A percentile compares a stretch with the other conserved stretches of the same genome.
Evolutionary conservation across 371 early-diverging fungal genomes (phyloP).

Genomic region (Mucor sp.): DNA sequence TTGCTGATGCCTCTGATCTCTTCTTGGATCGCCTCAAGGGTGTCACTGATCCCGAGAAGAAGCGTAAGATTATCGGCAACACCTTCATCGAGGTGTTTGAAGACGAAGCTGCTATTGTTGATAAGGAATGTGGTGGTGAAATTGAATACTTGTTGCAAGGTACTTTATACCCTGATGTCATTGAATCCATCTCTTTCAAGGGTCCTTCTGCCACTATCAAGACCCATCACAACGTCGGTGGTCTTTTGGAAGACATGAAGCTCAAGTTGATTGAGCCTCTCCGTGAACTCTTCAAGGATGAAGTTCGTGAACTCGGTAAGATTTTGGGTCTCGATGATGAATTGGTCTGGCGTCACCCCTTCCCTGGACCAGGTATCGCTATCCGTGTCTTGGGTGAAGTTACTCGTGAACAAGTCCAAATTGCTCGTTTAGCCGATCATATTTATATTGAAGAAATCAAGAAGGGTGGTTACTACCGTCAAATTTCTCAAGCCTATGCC

Average conservation of each 20-base stretch:
- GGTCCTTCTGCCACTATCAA: constrained; percentile 98
- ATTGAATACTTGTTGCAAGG: constrained; percentile 96
- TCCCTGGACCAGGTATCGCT: constrained; percentile 98
- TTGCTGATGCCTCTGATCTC: constrained; percentile 87
- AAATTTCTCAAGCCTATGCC: constrained; percentile 97
- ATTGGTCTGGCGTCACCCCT: constrained; percentile 97
- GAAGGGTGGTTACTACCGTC: constrained; percentile 92
- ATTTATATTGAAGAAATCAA: constrained; percentile 98
- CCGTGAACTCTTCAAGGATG: constrained; percentile 98
- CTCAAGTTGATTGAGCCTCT: constrained; percentile 97
- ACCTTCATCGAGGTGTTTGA: constrained; percentile 98
- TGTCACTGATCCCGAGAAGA: constrained; percentile 94
- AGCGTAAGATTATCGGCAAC: constrained; percentile 98
- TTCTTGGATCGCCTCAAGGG: constrained; percentile 90
- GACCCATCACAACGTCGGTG: constrained; percentile 99
- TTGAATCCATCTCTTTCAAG: constrained; percentile 98
- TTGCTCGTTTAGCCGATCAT: constrained; percentile 92
- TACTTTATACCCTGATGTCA: constrained; percentile 98
- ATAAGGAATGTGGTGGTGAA: constrained; percentile 71
- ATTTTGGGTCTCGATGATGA: constrained; percentile 92
- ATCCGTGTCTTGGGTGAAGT: constrained; percentile 97
- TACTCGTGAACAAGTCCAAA: constrained; percentile 87
- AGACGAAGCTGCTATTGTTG: constrained; percentile 87
- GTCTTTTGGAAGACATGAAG: constrained; percentile 94
- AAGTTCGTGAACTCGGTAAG: constrained; percentile 92